Base-by-base conservation (phyloP, 306 rosid species). In the Canavalia ensiformis region DNA sequence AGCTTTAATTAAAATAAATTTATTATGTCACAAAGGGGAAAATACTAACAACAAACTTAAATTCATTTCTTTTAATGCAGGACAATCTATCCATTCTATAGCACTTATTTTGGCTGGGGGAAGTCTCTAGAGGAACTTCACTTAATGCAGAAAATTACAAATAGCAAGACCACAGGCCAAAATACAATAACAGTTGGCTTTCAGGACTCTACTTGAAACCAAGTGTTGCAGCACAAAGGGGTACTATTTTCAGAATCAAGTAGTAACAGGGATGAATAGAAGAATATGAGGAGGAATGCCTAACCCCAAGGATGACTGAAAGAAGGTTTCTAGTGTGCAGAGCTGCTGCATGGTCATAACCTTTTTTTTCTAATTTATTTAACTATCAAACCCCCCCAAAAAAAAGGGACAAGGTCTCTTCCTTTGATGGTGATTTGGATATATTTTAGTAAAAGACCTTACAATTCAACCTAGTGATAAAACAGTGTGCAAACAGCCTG, bases 51-150 rank as follows among this genome's bases (percentile, higher is more conserved):
- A 54, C 35, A 60, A 47, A 71, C 50, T 41, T 37, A 8, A 37
- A 39, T 34, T 54, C 31, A 55, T 8, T 35, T 66, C 10, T 41
- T 12, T 7, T 47, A 12, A 58, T 47, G 62, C 7, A 75, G 46
- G 58, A 30, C 47, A 49, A 66, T 41, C 6, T 31, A 7, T 57
- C 56, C 79, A 60, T 57, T 44, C 34, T 13, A 7, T 44, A 50
- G 28, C 62, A 82, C 25, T 42, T 72, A 56, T 69, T 78, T 84
- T 35, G 55, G 64, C 73, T 37, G n/a, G 66, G 47, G 31, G 37
- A 44, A 68, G 62, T 34, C 35, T 63, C 13, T 39, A 4, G 66
- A 69, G 52, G 30, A 72, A 66, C 64, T 35, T 72, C 77, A 78
- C 72, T 67, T 35, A 55, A 74, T 49, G 7, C 49, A 45, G 45